Conservation (phyloP, 805 yeast species). For the Hanseniaspora nectarophila region DNA sequence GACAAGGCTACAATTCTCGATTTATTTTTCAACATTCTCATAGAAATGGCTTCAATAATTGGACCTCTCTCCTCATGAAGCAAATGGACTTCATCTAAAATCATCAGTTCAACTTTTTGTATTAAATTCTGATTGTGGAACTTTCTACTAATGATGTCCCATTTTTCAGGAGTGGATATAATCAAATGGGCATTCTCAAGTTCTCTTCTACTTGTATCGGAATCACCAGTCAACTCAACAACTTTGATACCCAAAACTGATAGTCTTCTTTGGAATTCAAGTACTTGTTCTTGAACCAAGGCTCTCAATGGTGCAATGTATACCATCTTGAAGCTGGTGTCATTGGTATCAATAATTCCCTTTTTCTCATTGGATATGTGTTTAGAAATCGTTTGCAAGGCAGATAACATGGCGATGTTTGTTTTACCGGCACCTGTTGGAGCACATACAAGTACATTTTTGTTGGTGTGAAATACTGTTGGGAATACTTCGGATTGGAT, state of each 20-base stretch:
- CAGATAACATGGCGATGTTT: constrained; percentile 81
- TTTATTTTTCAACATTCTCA: constrained; percentile 46
- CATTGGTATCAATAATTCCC: constrained; percentile 38
- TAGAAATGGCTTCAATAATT: constrained; percentile 75
- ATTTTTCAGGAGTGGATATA: constrained; percentile 92
- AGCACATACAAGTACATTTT: constrained; percentile 76
- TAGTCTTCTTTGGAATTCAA: constrained; percentile 68
- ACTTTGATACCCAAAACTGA: constrained; percentile 55
- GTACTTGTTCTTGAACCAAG: constrained; percentile 84
- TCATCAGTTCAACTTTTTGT: constrained; percentile 52
- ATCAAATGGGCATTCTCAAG: constrained; percentile 66
- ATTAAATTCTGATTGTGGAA: constrained; percentile 53
- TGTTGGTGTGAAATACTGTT: constrained; percentile 58
- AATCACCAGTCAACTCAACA: constrained; percentile 84
- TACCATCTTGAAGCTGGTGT: constrained; percentile 42
- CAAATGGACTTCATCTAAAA: constrained; percentile 86
- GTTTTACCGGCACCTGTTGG: constrained; percentile 99
- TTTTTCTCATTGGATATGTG: constrained; percentile 40
- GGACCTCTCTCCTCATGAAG: constrained; percentile 94
- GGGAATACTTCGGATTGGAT: constrained; percentile 78
- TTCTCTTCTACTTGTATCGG: constrained; percentile 62
- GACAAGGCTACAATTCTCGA: constrained; percentile 76
- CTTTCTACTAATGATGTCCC: constrained; percentile 93
- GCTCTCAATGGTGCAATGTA: constrained; percentile 92
- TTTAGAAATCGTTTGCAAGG: constrained; percentile 50